Conservation (phyloP, 257 asterid genomes). For the Solanum chiquidenum region DNA sequence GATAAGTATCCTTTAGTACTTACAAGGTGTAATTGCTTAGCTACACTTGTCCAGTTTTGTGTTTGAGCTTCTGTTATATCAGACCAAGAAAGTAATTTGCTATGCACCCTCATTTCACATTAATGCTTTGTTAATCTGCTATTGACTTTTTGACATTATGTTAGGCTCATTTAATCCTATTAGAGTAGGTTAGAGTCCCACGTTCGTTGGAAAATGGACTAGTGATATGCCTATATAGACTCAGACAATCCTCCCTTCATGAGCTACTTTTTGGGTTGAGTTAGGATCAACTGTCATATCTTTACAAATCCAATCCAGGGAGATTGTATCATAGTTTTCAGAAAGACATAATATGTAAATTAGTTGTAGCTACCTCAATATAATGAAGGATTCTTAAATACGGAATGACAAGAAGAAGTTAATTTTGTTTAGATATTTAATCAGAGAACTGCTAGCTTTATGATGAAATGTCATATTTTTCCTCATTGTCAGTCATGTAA, state of each 20-base stretch:
- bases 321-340: not conserved
- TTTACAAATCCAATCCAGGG: not conserved
- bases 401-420: not conserved
- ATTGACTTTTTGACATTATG: not conserved
- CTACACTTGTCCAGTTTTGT: not conserved
- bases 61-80: not conserved
- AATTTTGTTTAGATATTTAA: not conserved
- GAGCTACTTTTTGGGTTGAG: not conserved
- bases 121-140: not conserved
- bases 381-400: not conserved
- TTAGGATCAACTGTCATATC: not conserved
- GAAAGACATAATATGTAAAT: not conserved
- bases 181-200: not conserved
- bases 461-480: not conserved
- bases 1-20: not conserved
- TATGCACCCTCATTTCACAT: not conserved
- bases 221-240: not conserved
- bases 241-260: not conserved
- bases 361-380: not conserved
- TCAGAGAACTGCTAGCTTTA: not conserved
- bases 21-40: not conserved
- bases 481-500: not conserved
- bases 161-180: not conserved
- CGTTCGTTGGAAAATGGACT: not conserved
- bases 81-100: not conserved